A percentile compares a stretch with the other conserved stretches of the same genome.
Conservation (phyloP, 257 asterid species). For the Avicennia marina region DNA sequence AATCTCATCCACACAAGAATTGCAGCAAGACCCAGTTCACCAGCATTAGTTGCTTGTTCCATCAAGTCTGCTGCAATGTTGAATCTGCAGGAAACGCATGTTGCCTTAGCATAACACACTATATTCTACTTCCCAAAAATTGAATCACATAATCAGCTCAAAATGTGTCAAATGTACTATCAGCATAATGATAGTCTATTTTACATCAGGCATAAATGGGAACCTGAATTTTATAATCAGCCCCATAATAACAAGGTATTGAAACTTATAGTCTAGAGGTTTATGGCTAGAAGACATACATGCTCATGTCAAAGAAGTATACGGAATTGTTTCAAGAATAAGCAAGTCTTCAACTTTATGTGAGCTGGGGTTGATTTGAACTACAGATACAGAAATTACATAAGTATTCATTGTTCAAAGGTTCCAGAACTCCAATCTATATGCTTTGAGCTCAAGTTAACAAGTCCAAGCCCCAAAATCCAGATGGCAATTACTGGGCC, state of each 20-base stretch:
- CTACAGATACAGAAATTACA: too few relatives aligned
- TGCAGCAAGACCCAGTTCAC: conserved; percentile 88
- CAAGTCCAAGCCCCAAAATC: conserved; percentile 14
- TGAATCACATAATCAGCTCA: conserved; percentile 6
- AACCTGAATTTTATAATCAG: neutral
- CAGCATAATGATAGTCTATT: conserved; percentile 9
- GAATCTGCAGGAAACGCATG: conserved; percentile 48
- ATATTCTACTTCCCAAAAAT: neutral
- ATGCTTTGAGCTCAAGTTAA: conserved; percentile 11
- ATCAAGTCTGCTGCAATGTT: conserved; percentile 94
- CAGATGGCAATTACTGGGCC: conserved; percentile 2
- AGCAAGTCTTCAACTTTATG: neutral
- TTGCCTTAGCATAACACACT: conserved; percentile 12
- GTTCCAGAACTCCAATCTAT: neutral
- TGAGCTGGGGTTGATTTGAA: too few relatives aligned
- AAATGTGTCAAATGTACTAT: conserved; percentile 3
- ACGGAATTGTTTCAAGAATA: neutral
- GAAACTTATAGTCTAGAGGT: conserved; percentile 3
- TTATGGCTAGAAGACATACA: neutral
- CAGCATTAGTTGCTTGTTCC: conserved; percentile 66
- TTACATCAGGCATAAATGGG: conserved; percentile 12
- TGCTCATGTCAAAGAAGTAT: conserved; percentile 2
- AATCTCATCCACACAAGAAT: conserved; percentile 99
- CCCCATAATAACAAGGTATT: conserved; percentile 6
- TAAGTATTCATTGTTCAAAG: too few relatives aligned